Evolutionary conservation across 768 basidiomycete species (phyloP), one percentile per base, ranked within the genome.

Genomic region (Artomyces pyxidatus): DNA sequence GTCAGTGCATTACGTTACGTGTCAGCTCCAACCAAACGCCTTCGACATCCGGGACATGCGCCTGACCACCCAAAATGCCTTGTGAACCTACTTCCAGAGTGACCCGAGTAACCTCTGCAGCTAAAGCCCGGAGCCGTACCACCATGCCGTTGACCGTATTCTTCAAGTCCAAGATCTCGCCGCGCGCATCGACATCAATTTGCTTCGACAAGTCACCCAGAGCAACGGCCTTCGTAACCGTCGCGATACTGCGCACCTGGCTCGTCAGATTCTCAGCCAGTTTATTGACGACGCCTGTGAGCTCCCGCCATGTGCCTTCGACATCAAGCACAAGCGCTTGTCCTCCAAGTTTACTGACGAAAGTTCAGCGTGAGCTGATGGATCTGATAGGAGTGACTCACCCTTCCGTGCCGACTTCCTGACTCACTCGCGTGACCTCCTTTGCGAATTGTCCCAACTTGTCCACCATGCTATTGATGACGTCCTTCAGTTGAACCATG

Each of bases 281-380:
- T 58, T 84, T 83, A 66, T 87, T 88, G 58, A 88, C 85, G 43
- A 85, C 83, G 48, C 78, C 82, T 0, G 86, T 88, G 46, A 88
- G 67, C 63, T 89, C 83, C 30, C 81, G 74, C 86, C 86, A 88
- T 4, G 85, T 86, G 23, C 89, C 89, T 68, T 91, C 86, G 37
- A 90, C 89, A 46, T 88, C 88, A n/a, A 85, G 64, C 12, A 93
- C 89, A 49, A 83, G 72, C 22, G 88, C 88, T 57, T 90, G 87
- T 5, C 87, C 87, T 59, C 88, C 88, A 42, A 90, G 72, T 75
- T 86, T 85, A 1, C 70, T 78, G 40, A 3, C 29, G 37, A 27
- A 12, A 54, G 19, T 4, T 11, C 19, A 26, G 23, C 22, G 16
- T 26, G 22, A 44, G 23, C 22, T 16, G 22, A 5, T n/a, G 5